Conservation (phyloP, 108 stramenopile species). For the Pseudonitzschia pungens region DNA sequence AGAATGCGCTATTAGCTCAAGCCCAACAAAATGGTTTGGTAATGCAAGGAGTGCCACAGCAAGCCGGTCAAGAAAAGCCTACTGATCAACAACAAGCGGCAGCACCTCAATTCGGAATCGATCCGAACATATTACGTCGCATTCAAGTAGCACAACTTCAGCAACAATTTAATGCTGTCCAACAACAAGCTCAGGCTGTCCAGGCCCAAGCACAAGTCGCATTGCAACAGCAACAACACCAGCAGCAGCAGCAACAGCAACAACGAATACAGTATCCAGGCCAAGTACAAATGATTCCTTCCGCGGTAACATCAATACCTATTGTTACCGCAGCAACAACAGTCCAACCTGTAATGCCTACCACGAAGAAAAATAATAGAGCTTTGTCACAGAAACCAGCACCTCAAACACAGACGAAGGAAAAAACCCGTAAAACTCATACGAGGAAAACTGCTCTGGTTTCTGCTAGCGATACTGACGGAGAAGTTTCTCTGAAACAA, state of each 20-base stretch:
- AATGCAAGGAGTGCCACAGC: conserved; percentile 19
- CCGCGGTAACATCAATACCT: conserved; percentile 5
- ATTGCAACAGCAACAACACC: conserved; percentile 20
- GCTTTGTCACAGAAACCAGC: conserved; percentile 9
- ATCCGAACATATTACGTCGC: conserved; percentile 45
- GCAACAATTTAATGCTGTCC: conserved; percentile 40
- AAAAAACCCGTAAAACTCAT: conserved; percentile 10
- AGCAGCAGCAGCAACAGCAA: conserved; percentile 25
- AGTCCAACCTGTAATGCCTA: not conserved
- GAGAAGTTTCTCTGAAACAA: conserved; percentile 33
- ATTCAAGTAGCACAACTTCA: conserved; percentile 41
- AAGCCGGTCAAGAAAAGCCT: conserved; percentile 16
- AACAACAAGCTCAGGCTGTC: conserved; percentile 32
- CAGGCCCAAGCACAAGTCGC: conserved; percentile 11
- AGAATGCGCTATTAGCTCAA: conserved; percentile 29
- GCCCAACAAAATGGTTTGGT: conserved; percentile 32
- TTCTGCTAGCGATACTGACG: conserved; percentile 82
- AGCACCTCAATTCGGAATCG: conserved; percentile 28
- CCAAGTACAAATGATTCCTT: conserved; percentile 25
- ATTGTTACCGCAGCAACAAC: conserved; percentile 12
- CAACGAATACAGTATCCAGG: conserved; percentile 37
- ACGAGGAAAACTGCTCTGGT: conserved; percentile 45
- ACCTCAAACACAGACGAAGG: conserved; percentile 14
- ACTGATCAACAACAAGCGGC: conserved; percentile 13
- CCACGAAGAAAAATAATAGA: conserved; percentile 7